These are phyloP conservation scores for Boletus vinaceobasis DNA, from an alignment of 768 basidiomycete species.

Conservation along the genomic window DNA sequence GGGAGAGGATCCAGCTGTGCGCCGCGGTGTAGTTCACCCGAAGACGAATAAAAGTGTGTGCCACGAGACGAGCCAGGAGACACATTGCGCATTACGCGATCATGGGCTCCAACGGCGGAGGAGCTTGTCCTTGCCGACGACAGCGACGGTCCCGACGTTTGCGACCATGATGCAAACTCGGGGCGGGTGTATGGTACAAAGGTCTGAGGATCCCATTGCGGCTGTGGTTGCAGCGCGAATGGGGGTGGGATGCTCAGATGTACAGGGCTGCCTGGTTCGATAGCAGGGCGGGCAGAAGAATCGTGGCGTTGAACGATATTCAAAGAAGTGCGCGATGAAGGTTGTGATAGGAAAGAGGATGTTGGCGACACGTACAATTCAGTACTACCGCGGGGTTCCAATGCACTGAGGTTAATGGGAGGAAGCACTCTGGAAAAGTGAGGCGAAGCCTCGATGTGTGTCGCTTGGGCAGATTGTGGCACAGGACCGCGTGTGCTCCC, in stretches of 20 bases:
- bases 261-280: conserved; percentile 10
- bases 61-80: conserved; percentile 6
- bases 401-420: conserved; percentile 20
- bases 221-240: conserved; percentile 63
- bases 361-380: conserved; percentile 22
- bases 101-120: conserved; percentile 13
- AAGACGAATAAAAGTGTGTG: conserved; percentile 11
- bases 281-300: conserved; percentile 18
- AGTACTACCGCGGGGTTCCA: conserved; percentile 14
- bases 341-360: conserved; percentile 36
- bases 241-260: conserved; percentile 44
- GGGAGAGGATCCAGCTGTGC: conserved; percentile 12
- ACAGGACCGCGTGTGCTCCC: conserved; percentile 6
- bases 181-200: conserved; percentile 39
- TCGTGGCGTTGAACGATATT: conserved; percentile 18
- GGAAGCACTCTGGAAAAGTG: conserved; percentile 28
- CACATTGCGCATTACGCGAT: conserved; percentile 11
- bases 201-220: conserved; percentile 56
- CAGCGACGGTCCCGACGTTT: conserved; percentile 36
- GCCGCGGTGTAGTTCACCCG: conserved; percentile 12
- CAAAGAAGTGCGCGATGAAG: conserved; percentile 11
- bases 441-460: conserved; percentile 20
- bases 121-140: conserved; percentile 26
- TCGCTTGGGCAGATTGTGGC: conserved; percentile 10
- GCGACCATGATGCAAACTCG: conserved; percentile 33